phyloP scores from a whole-genome alignment of 345 rosid species.

The Passiflora organensis region DNA sequence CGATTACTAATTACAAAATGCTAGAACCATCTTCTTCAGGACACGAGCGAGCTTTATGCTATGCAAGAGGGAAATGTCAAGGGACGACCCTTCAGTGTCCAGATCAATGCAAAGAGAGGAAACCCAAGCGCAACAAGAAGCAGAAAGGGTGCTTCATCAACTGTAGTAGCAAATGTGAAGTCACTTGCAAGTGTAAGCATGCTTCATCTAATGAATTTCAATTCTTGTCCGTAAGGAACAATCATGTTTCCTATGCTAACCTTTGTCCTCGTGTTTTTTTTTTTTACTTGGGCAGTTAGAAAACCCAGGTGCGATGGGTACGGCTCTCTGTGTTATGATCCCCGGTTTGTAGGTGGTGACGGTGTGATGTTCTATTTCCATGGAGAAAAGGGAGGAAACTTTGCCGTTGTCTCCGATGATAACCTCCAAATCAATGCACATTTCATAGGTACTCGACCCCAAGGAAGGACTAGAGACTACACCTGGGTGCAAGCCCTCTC shows the following conservation, averaged over 20 bases:
- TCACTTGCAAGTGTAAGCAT: slow-evolving; percentile 66
- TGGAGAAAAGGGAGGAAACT: slow-evolving; percentile 79
- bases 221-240: background rate
- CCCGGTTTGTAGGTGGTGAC: slow-evolving; percentile 77
- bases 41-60: slow-evolving; percentile 49
- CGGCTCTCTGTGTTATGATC: slow-evolving; percentile 85
- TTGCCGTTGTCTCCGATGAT: slow-evolving; percentile 70
- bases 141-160: slow-evolving; percentile 60
- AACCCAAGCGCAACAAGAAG: slow-evolving; percentile 51
- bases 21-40: slow-evolving; percentile 30
- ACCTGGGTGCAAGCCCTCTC: slow-evolving; percentile 89
- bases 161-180: slow-evolving; percentile 85
- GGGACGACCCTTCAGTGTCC: slow-evolving; percentile 58
- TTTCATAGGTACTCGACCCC: slow-evolving; percentile 75
- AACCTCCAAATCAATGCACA: slow-evolving; percentile 82
- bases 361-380: slow-evolving; percentile 92
- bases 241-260: background rate
- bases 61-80: slow-evolving; percentile 49
- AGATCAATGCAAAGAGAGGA: slow-evolving; percentile 53
- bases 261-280: background rate
- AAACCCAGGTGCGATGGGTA: slow-evolving; percentile 64
- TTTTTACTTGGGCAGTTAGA: slow-evolving; percentile 43
- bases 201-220: background rate
- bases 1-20: slow-evolving; percentile 39
- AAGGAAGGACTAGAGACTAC: slow-evolving; percentile 71